Evolutionary conservation across 176 grass and related monocot species (phyloP).

Genomic region (Musa schizocarpa): DNA sequence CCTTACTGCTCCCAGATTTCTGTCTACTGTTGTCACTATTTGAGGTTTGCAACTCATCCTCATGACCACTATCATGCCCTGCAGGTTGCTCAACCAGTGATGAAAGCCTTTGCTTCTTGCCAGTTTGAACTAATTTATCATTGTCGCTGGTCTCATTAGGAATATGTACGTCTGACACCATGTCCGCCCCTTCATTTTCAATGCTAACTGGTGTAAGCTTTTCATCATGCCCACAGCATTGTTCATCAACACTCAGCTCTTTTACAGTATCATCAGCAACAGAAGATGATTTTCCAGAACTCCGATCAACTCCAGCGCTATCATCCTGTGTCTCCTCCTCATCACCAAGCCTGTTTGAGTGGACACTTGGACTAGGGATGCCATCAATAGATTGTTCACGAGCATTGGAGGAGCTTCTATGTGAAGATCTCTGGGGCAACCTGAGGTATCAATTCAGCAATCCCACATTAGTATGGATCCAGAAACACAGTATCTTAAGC

Average conservation of each 20-base stretch:
- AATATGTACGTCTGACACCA: slow-evolving; percentile 34
- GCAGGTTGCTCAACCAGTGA: slow-evolving; percentile 36
- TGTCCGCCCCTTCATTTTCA: slow-evolving; percentile 52
- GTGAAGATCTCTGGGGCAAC: slow-evolving; percentile 36
- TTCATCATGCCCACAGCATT: slow-evolving; percentile 40
- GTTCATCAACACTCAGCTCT: slow-evolving; percentile 48
- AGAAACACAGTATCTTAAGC: too few relatives aligned
- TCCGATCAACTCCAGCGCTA: slow-evolving; percentile 42
- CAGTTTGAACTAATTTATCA: slow-evolving; percentile 33
- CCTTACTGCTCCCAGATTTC: slow-evolving; percentile 64
- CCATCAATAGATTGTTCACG: slow-evolving; percentile 32
- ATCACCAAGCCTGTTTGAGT: slow-evolving; percentile 30
- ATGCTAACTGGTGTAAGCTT: slow-evolving; percentile 33
- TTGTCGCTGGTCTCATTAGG: slow-evolving; percentile 21
- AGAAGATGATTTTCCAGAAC: slow-evolving; percentile 32
- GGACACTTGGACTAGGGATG: slow-evolving; percentile 27
- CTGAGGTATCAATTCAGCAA: slow-evolving; percentile 2
- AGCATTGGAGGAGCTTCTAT: slow-evolving; percentile 24
- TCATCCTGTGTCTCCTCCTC: slow-evolving; percentile 36
- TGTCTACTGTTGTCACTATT: slow-evolving; percentile 59
- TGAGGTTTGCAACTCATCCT: slow-evolving; percentile 30
- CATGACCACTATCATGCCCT: slow-evolving; percentile 31
- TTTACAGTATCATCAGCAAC: slow-evolving; percentile 27
- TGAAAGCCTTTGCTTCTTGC: slow-evolving; percentile 33
- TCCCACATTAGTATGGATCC: background rate